phyloP scores from a whole-genome alignment of 2,329 filamentous ascomycete species.

The Bipolaris cookei region DNA sequence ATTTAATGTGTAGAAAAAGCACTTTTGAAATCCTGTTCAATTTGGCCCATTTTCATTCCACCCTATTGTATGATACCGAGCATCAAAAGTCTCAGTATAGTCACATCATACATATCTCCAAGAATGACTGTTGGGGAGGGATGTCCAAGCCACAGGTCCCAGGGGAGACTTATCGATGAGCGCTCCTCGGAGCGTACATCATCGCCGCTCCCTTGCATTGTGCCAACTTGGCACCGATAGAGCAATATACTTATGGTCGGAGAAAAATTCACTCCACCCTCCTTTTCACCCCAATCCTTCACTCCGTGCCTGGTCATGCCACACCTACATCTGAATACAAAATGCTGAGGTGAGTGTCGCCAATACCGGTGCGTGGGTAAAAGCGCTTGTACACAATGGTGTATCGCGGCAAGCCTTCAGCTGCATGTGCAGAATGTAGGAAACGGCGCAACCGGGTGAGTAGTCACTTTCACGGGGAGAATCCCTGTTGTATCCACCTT shows the following conservation, averaged over 20 bases:
- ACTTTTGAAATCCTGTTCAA: neutral
- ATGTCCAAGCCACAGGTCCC: neutral
- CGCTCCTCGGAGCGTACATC: neutral
- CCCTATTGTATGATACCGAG: neutral
- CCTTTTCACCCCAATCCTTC: neutral
- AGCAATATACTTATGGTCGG: neutral
- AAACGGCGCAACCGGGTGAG: slow-evolving; percentile 39
- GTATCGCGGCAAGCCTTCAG: slow-evolving; percentile 34
- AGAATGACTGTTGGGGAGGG: neutral
- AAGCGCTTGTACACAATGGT: slow-evolving; percentile 23
- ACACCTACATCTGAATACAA: neutral
- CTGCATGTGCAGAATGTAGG: slow-evolving; percentile 39
- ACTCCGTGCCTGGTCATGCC: neutral
- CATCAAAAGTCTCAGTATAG: neutral
- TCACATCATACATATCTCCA: neutral
- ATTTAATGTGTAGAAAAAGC: slow-evolving; percentile 3
- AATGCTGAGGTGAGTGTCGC: slow-evolving; percentile 1
- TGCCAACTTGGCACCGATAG: neutral
- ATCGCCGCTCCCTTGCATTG: slow-evolving; percentile 5
- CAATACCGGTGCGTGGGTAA: neutral
- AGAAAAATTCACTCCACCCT: neutral
- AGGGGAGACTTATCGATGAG: neutral
- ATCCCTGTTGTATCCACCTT: neutral
- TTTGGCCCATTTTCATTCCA: neutral
- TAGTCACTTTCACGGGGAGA: neutral